A percentile compares a stretch with the other conserved stretches of the same genome.
These are phyloP conservation scores for Penicillium sp. DNA, from an alignment of 2,329 filamentous ascomycete species.

Conservation along the genomic window DNA sequence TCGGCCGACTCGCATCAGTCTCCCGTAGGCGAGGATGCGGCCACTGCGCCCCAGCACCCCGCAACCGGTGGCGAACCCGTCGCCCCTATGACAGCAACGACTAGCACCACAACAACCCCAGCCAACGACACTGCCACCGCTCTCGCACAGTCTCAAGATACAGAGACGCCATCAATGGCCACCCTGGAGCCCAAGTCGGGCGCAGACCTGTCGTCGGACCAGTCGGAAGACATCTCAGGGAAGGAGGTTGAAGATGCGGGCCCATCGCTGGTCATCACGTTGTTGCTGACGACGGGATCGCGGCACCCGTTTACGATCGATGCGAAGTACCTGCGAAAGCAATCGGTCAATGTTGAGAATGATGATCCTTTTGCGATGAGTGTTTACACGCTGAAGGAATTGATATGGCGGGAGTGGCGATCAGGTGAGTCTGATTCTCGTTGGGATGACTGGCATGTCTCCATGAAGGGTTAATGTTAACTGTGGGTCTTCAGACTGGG, in stretches of 20 bases:
- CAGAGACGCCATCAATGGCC: constrained; percentile 25
- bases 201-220: constrained; percentile 28
- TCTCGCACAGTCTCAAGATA: constrained; percentile 18
- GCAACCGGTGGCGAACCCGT: constrained; percentile 30
- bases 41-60: constrained; percentile 25
- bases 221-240: constrained; percentile 32
- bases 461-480: constrained; percentile 3
- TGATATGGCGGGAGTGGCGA: constrained; percentile 91
- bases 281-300: constrained; percentile 79
- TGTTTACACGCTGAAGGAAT: constrained; percentile 89
- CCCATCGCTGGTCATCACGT: constrained; percentile 63
- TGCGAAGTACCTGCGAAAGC: constrained; percentile 79
- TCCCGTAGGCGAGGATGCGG: constrained; percentile 17
- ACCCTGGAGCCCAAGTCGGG: constrained; percentile 32
- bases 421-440: constrained; percentile 55
- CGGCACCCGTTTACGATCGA: constrained; percentile 90
- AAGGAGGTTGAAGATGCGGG: constrained; percentile 46
- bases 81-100: constrained; percentile 25
- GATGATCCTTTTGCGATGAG: constrained; percentile 86
- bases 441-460: neutral
- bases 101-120: constrained; percentile 17
- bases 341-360: constrained; percentile 75
- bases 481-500: constrained; percentile 66
- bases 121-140: constrained; percentile 18
- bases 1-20: constrained; percentile 19